Evolutionary conservation across 208 protist species (phyloP).

Genomic region (Porcisia hertigi): DNA sequence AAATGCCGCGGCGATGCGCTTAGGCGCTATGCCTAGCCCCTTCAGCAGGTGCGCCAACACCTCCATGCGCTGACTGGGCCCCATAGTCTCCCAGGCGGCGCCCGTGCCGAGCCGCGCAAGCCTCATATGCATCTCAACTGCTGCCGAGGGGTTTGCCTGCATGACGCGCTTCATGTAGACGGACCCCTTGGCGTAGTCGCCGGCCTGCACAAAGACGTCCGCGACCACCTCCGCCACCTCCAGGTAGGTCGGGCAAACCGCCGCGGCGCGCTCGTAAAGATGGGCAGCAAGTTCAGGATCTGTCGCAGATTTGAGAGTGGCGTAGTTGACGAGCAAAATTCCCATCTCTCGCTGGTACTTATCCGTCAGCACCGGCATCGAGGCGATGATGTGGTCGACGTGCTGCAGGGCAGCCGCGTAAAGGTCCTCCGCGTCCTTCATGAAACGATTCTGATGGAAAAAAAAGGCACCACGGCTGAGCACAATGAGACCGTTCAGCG

Average conservation of each 20-base stretch:
- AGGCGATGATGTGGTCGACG: slow-evolving; percentile 29
- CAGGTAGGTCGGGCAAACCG: slow-evolving; percentile 41
- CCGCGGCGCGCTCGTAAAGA: slow-evolving; percentile 63
- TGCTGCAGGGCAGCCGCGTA: slow-evolving; percentile 63
- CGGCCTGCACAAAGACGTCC: slow-evolving; percentile 66
- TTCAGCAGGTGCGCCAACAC: slow-evolving; percentile 66
- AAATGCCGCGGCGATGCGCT: slow-evolving; percentile 17
- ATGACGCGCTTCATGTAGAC: slow-evolving; percentile 52
- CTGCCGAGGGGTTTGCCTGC: slow-evolving; percentile 29
- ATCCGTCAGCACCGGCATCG: slow-evolving; percentile 15
- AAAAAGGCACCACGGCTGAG: slow-evolving; percentile 84
- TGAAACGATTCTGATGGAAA: slow-evolving; percentile 72
- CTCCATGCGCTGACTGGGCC: slow-evolving; percentile 32
- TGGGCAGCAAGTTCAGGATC: slow-evolving; percentile 34
- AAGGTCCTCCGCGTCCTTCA: slow-evolving; percentile 61
- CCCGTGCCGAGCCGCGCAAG: slow-evolving; percentile 49
- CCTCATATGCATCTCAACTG: slow-evolving; percentile 37
- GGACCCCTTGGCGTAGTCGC: slow-evolving; percentile 60
- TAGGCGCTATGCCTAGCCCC: slow-evolving; percentile 36
- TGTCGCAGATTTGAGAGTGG: slow-evolving; percentile 47
- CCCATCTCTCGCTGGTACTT: slow-evolving; percentile 59
- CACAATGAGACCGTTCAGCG: slow-evolving; percentile 66
- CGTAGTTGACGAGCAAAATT: slow-evolving; percentile 79
- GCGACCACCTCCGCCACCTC: slow-evolving; percentile 67
- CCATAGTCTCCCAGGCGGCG: slow-evolving; percentile 52